A percentile compares a stretch with the other conserved stretches of the same genome.
These are phyloP conservation scores for Penicillium palitans DNA, from an alignment of 2,329 filamentous ascomycete species.

Conservation along the genomic window DNA sequence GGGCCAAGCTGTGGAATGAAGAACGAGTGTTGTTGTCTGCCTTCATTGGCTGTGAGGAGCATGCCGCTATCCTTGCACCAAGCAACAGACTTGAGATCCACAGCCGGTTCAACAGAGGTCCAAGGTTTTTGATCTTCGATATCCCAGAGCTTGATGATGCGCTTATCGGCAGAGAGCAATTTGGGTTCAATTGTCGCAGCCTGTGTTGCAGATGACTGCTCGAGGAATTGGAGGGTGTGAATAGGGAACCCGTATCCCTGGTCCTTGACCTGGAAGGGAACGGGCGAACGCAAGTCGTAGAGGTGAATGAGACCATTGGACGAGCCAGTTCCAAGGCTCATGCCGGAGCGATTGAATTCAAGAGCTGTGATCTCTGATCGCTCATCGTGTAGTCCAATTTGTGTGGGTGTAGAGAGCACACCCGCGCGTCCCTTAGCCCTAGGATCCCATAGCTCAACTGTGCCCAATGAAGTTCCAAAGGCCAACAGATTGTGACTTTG, in stretches of 20 bases:
- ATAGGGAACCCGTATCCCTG: slow-evolving; percentile 95
- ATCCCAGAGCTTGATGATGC: slow-evolving; percentile 97
- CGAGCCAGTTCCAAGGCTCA: slow-evolving; percentile 84
- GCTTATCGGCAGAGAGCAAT: slow-evolving; percentile 87
- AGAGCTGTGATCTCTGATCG: slow-evolving; percentile 76
- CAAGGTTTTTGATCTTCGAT: slow-evolving; percentile 78
- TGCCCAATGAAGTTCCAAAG: slow-evolving; percentile 93
- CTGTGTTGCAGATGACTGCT: slow-evolving; percentile 66
- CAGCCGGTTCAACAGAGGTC: slow-evolving; percentile 92
- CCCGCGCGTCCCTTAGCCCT: slow-evolving; percentile 79
- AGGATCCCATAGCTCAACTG: slow-evolving; percentile 95
- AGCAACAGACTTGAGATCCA: slow-evolving; percentile 91
- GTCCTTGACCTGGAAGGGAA: slow-evolving; percentile 84
- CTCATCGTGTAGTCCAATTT: slow-evolving; percentile 40
- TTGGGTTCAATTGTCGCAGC: slow-evolving; percentile 70
- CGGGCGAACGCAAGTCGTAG: slow-evolving; percentile 86
- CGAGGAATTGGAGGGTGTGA: slow-evolving; percentile 72
- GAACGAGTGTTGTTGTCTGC: slow-evolving; percentile 90
- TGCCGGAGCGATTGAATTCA: slow-evolving; percentile 78
- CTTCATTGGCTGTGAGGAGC: slow-evolving; percentile 95
- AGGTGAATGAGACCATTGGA: slow-evolving; percentile 84
- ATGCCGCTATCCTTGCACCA: slow-evolving; percentile 93
- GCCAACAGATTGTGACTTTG: slow-evolving; percentile 85
- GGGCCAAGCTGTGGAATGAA: slow-evolving; percentile 92
- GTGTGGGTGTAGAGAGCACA: slow-evolving; percentile 62